Evolutionary conservation across 768 basidiomycete species (phyloP), one percentile per base, ranked within the genome.

Genomic region (Leccinum variicolor): DNA sequence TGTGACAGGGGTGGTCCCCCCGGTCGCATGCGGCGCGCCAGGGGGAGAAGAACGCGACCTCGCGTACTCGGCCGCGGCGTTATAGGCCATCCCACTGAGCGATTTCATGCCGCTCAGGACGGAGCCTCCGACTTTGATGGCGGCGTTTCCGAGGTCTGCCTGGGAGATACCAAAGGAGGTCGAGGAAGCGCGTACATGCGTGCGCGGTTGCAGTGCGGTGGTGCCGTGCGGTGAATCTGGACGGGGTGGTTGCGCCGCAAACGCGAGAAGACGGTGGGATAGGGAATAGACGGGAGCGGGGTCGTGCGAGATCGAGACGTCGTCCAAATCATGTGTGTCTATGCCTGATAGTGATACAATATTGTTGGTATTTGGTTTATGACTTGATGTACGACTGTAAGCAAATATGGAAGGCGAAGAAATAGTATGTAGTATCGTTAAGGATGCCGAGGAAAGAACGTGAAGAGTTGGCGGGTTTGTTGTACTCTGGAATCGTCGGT

Each of bases 31-130:
- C 5, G 41, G 41, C 11, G 19, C 41, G 5, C 19, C 19, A 43
- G 39, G 17, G n/a, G 19, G 41, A 43, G 41, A 43, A 19, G 63
- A 70, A 29, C 68, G 71, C 14, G 74, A 70, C 36, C 62, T 73
- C 15, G 81, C 81, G 54, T 76, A 77, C 52, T 74, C 63, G 25
- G 70, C 34, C 17, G 76, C 79, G 39, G 82, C 84, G 17, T 76
- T 77, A 33, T 80, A 77, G 1, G 86, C 87, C 63, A 84, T 74
- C 15, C 85, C 85, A 2, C 86, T 83, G 2, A 88, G 66, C 7
- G 81, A 80, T 66, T 81, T 81, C 79, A 89, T 80, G 19, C 86
- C 85, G 62, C 78, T 84, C 56, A 87, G 70, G 10, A 90, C 77
- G 23, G 77, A 81, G 31, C 82, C 85, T 21, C 86, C 85, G 2